phyloP scores from a whole-genome alignment of 768 basidiomycete genomes.

The Psilocybe tampanensis region DNA sequence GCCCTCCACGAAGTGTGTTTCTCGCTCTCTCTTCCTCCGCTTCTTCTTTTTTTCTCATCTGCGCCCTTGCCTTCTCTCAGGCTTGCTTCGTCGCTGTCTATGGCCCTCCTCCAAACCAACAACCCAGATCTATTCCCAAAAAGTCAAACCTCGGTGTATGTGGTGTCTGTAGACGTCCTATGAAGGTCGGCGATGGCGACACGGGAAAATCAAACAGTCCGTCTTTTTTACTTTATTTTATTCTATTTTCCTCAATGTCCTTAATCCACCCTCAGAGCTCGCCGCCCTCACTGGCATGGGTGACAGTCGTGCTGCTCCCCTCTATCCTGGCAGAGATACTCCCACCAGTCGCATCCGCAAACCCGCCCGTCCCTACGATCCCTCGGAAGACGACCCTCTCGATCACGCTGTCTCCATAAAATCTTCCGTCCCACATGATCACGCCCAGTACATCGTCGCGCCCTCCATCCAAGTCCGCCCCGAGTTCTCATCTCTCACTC shows the following conservation, averaged over 20 bases:
- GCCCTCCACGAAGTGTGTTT: slow-evolving; percentile 85
- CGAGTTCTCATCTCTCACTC: slow-evolving; percentile 83
- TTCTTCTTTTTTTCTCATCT: slow-evolving; percentile 10
- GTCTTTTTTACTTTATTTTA: slow-evolving; percentile 22
- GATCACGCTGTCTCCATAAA: slow-evolving; percentile 58
- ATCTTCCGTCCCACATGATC: slow-evolving; percentile 44
- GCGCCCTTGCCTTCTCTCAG: slow-evolving; percentile 50
- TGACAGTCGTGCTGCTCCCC: slow-evolving; percentile 50
- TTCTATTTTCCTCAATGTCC: slow-evolving; percentile 4
- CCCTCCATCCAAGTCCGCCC: slow-evolving; percentile 94
- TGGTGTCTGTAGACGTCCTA: slow-evolving; percentile 94
- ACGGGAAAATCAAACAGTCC: slow-evolving; percentile 89
- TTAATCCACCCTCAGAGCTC: slow-evolving; percentile 65
- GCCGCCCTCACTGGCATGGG: slow-evolving; percentile 93
- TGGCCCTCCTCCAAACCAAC: slow-evolving; percentile 74
- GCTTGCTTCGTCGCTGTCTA: slow-evolving; percentile 98
- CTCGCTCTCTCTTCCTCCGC: slow-evolving; percentile 8
- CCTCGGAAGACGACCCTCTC: slow-evolving; percentile 84
- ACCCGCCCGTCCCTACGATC: slow-evolving; percentile 55
- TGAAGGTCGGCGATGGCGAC: slow-evolving; percentile 93
- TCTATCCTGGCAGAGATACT: slow-evolving; percentile 75
- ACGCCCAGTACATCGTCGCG: slow-evolving; percentile 77
- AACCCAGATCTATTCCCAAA: slow-evolving; percentile 55
- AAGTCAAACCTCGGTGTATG: slow-evolving; percentile 91
- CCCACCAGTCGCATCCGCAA: slow-evolving; percentile 44